phyloP scores from a whole-genome alignment of 2,329 filamentous ascomycete genomes.

The Nigrospora sphaerica region DNA sequence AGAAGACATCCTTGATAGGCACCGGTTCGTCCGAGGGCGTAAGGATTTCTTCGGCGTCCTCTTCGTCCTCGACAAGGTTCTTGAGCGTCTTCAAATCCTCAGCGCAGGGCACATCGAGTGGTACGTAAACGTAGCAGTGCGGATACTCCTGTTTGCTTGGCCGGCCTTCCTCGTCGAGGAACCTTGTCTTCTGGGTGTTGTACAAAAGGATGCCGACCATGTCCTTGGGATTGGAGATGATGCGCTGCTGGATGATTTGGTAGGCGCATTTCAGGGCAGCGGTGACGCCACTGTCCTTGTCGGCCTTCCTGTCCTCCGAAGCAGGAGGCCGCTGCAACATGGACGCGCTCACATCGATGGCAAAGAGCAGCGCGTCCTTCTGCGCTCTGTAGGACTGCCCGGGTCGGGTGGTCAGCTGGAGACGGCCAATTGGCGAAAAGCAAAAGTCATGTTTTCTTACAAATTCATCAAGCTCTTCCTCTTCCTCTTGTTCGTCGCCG shows the following conservation, averaged over 20 bases:
- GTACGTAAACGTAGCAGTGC: conserved; percentile 85
- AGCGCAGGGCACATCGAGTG: conserved; percentile 81
- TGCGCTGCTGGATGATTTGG: conserved; percentile 93
- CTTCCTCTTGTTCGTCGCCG: conserved; percentile 37
- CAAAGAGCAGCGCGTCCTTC: conserved; percentile 97
- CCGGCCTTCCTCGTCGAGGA: conserved; percentile 57
- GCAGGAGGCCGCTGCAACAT: conserved; percentile 69
- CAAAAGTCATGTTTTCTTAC: conserved; percentile 28
- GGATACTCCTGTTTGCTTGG: conserved; percentile 63
- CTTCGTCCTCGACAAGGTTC: conserved; percentile 69
- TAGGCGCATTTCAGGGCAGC: conserved; percentile 93
- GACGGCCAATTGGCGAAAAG: background rate
- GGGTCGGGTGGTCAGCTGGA: conserved; percentile 5
- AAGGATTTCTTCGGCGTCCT: conserved; percentile 62
- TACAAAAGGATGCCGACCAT: conserved; percentile 96
- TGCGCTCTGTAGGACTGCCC: conserved; percentile 81
- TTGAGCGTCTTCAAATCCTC: conserved; percentile 78
- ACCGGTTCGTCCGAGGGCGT: conserved; percentile 61
- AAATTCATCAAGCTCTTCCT: conserved; percentile 59
- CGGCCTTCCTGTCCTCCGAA: conserved; percentile 65
- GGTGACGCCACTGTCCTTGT: conserved; percentile 68
- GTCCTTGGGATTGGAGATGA: conserved; percentile 92
- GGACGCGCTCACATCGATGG: conserved; percentile 82
- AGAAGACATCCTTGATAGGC: conserved; percentile 83
- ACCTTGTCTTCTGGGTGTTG: conserved; percentile 79